Evolutionary conservation across 495 filamentous ascomycete species (phyloP), one percentile per base, ranked within the genome.

Genomic region (Tuber umbilicatum): DNA sequence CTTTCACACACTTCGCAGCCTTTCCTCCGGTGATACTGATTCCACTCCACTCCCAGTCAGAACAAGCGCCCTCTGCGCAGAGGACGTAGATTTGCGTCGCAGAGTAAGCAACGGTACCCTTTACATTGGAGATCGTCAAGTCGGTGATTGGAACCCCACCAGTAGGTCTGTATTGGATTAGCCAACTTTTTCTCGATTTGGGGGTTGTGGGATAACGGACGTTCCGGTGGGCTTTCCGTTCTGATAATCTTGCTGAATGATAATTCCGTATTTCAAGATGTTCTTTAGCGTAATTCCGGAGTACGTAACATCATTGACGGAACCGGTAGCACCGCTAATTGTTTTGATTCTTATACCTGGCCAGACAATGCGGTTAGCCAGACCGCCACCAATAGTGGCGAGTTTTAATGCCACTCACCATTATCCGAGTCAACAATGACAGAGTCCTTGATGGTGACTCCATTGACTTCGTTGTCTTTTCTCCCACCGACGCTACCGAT

Each of bases 221-320:
- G 73, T 87, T n/a, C 89, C 89, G 39, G 87, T 89, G 3, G 86
- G 88, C 77, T 83, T 84, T 47, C 89, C 89, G 75, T 90, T 90
- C 84, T 88, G 83, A 78, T 91, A 92, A 81, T 91, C 89, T 83
- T 92, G 90, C 83, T 92, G 83, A 68, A 92, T 88, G 74, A 90
- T 85, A 70, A 92, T 88, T 70, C 89, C 90, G 80, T 91, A 89
- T 39, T 87, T 86, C 68, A 85, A 83, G 80, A 91, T 90, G 38
- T 83, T 82, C 70, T 85, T 86, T 6, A 91, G 85, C 17, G 84
- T 85, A 83, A 91, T 90, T 77, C 87, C 86, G 42, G 80, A 83
- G 85, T 89, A 92, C 1, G 88, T 90, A 64, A 91, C 84, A 73
- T 84, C 87, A 23, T 80, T 80, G 73, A 91, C 88, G 21, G 83